Conservation (phyloP, 352 stramenopile genomes). For the Pythium aristosporum region DNA sequence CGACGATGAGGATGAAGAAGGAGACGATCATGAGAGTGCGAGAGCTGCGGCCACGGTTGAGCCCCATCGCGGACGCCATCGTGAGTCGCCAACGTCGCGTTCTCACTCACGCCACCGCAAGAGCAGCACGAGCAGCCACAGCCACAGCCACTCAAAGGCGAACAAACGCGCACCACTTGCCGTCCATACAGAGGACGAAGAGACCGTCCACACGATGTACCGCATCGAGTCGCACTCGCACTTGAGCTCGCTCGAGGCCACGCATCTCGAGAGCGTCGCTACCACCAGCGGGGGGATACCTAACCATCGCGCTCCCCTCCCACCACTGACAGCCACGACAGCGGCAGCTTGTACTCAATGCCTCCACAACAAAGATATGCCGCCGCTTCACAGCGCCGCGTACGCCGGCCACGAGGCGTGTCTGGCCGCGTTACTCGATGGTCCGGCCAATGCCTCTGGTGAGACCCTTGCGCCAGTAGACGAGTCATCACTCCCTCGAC, state of each 20-base stretch:
- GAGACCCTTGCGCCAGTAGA: too few relatives aligned
- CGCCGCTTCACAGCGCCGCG: constrained; percentile 49
- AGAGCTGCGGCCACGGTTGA: not conserved
- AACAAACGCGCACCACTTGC: not conserved
- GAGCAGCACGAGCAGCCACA: not conserved
- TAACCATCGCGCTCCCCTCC: constrained; percentile 1
- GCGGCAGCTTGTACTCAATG: constrained; percentile 38
- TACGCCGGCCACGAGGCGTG: constrained; percentile 50
- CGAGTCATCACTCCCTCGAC: not conserved
- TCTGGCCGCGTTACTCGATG: constrained; percentile 32
- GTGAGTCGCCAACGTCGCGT: not conserved
- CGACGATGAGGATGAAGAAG: constrained; percentile 34
- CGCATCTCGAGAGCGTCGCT: constrained; percentile 31
- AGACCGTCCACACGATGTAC: constrained; percentile 36
- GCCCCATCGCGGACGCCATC: not conserved
- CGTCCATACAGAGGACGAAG: not conserved
- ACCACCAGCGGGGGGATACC: not conserved
- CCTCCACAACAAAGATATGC: constrained; percentile 50
- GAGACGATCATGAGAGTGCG: not conserved
- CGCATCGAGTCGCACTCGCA: constrained; percentile 68
- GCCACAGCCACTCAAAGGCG: constrained; percentile 4
- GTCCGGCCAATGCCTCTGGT: not conserved
- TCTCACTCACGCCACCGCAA: constrained; percentile 8
- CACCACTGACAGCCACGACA: not conserved
- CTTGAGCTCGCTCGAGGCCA: constrained; percentile 50